A percentile compares a stretch with the other conserved stretches of the same genome.
Evolutionary conservation across 441 rosid species (phyloP).

Genomic region (Adansonia gregorii): DNA sequence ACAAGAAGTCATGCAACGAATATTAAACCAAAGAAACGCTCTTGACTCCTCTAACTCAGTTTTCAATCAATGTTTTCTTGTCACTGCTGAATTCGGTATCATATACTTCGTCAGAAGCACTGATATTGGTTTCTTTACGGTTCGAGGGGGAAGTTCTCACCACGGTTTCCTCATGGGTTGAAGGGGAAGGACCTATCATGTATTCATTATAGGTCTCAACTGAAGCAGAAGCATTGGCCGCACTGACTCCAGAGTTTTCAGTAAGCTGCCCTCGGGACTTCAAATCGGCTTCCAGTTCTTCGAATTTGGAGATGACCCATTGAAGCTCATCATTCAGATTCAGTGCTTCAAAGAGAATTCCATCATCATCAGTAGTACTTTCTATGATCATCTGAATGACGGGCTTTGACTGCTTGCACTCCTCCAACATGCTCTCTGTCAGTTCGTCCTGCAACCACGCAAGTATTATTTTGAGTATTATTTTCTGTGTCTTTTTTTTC

Average conservation of each 20-base stretch:
- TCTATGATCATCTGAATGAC: constrained; percentile 73
- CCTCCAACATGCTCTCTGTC: constrained; percentile 64
- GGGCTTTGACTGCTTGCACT: constrained; percentile 74
- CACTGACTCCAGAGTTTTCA: constrained; percentile 21
- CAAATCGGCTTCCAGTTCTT: constrained; percentile 46
- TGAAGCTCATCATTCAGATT: constrained; percentile 77
- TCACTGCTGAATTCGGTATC: constrained; percentile 26
- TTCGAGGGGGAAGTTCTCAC: constrained; percentile 17
- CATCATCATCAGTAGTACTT: constrained; percentile 73
- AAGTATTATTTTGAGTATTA: background rate
- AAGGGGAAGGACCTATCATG: constrained; percentile 21
- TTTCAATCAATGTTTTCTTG: constrained; percentile 22
- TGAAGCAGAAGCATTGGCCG: constrained; percentile 17
- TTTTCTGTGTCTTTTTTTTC: background rate
- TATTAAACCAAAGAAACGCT: background rate
- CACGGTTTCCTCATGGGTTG: constrained; percentile 23
- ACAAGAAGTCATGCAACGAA: background rate
- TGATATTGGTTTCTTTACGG: constrained; percentile 23
- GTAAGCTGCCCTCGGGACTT: constrained; percentile 36
- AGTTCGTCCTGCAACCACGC: constrained; percentile 68
- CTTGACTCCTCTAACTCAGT: background rate
- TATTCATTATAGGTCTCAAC: constrained; percentile 22
- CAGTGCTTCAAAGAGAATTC: constrained; percentile 80
- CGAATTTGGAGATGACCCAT: constrained; percentile 49
- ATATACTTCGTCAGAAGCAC: constrained; percentile 19